Base-by-base conservation (phyloP, 2,329 filamentous ascomycete genomes). In the Raffaelea albimanens region DNA sequence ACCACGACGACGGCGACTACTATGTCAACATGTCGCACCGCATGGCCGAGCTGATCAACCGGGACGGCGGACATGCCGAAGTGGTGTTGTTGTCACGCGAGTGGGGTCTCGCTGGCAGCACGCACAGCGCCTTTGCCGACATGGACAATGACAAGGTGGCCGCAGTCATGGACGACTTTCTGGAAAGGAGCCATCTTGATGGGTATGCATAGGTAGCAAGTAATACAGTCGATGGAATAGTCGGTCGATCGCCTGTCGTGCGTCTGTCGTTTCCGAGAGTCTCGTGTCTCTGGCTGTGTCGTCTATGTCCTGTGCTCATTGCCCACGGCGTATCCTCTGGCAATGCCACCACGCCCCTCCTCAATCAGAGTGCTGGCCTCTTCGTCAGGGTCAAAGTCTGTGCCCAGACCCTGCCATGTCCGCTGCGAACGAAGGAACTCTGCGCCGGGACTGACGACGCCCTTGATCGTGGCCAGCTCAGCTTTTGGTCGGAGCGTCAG, bases 361-460 rank as follows among this genome's bases (percentile, higher is more conserved):
- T 95, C 88, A 49, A 98, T 76, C 18, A 78, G 62, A 1, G 85
- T 82, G 48, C 85, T 69, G n/a, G 69, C 67, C 46, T 50, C 50
- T 5, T 78, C 73, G 14, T 51, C 54, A 4, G 52, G 46, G 36
- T 50, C 41, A 57, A 89, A 94, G 61, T 98, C 93, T 52, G 80
- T 95, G 0, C 93, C 93, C 21, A 98, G 67, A 0, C 93, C 93
- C 59, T 85, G 85, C 93, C 93, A 98, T 4, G 87, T 95, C 48
- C 93, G 71, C 58, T 90, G 79, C 3, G 83, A 85, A 29, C 83
- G 78, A 53, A 98, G 67, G 56, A 79, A 97, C 62, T 96, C 87
- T 0, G 93, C 93, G 0, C 88, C 93, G 0, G 93, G 93, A 41
- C 91, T 97, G n/a, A 85, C 73, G 0, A 91, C 78, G 7, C 89